Evolutionary conservation across 2,329 filamentous ascomycete genomes (phyloP).

Genomic region (Pezicula rhizophila): DNA sequence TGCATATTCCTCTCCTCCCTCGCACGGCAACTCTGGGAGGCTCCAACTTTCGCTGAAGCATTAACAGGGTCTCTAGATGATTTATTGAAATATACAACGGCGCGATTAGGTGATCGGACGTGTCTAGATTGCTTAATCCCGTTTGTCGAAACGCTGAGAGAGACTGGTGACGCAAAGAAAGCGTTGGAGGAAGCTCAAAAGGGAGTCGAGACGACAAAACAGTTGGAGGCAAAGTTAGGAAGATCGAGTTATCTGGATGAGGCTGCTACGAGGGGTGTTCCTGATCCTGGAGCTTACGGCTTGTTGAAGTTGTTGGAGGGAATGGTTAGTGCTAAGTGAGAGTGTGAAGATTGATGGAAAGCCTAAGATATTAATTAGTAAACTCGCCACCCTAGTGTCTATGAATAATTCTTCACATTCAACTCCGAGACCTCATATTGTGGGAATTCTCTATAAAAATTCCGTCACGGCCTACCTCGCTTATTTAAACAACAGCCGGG

Average conservation of each 20-base stretch:
- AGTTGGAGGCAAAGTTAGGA: slow-evolving; percentile 47
- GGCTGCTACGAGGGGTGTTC: slow-evolving; percentile 41
- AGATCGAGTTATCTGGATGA: slow-evolving; percentile 47
- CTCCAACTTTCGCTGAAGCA: slow-evolving; percentile 10
- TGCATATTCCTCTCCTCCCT: slow-evolving; percentile 25
- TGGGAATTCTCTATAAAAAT: too few relatives aligned
- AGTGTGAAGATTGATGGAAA: too few relatives aligned
- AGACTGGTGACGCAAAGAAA: slow-evolving; percentile 35
- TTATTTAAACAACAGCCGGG: too few relatives aligned
- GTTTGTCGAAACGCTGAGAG: slow-evolving; percentile 26
- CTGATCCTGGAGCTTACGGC: slow-evolving; percentile 50
- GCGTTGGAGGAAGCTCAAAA: slow-evolving; percentile 41
- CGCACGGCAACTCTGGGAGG: slow-evolving; percentile 10
- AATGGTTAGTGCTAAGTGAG: neutral
- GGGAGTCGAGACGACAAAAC: slow-evolving; percentile 44
- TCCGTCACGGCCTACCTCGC: too few relatives aligned
- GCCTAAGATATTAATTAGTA: too few relatives aligned
- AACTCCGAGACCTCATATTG: too few relatives aligned
- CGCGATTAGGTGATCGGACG: slow-evolving; percentile 26
- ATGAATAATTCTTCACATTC: too few relatives aligned
- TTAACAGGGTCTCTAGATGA: slow-evolving; percentile 15
- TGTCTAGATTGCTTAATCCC: slow-evolving; percentile 27
- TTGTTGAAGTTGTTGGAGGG: slow-evolving; percentile 30
- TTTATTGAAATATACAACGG: slow-evolving; percentile 23
- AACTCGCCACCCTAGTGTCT: too few relatives aligned